These are phyloP conservation scores for Lizonia empirigonia DNA, from an alignment of 2,329 filamentous ascomycete genomes.

Conservation along the genomic window DNA sequence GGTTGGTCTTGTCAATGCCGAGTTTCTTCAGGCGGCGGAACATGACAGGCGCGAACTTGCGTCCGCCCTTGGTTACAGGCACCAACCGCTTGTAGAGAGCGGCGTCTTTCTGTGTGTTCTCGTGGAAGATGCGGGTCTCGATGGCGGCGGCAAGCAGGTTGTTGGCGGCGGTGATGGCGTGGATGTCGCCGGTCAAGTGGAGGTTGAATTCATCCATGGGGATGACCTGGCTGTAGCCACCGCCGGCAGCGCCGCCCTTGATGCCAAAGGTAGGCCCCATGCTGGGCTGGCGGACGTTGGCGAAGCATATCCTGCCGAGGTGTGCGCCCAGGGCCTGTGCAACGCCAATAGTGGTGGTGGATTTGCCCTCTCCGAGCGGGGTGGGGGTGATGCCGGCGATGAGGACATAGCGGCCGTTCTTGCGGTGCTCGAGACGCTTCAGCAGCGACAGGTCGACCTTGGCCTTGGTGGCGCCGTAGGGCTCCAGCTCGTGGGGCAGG, in stretches of 20 bases:
- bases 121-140: constrained; percentile 97
- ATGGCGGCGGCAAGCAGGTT: constrained; percentile 96
- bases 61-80: constrained; percentile 86
- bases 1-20: constrained; percentile 93
- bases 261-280: constrained; percentile 98
- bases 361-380: constrained; percentile 95
- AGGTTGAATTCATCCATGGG: constrained; percentile 99
- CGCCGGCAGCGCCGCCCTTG: constrained; percentile 96
- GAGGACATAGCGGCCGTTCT: constrained; percentile 87
- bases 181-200: constrained; percentile 96
- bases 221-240: constrained; percentile 98
- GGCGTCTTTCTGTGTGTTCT: constrained; percentile 90
- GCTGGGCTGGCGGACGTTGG: constrained; percentile 95
- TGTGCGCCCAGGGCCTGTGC: constrained; percentile 92
- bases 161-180: constrained; percentile 95
- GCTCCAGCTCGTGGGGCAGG: constrained; percentile 85
- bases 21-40: constrained; percentile 93
- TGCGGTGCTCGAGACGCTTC: constrained; percentile 82
- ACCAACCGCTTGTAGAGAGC: constrained; percentile 87
- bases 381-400: constrained; percentile 97
- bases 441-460: constrained; percentile 87
- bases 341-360: constrained; percentile 94
- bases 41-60: constrained; percentile 87
- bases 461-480: constrained; percentile 93
- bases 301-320: constrained; percentile 84